A percentile compares a stretch with the other conserved stretches of the same genome.
phyloP scores from a whole-genome alignment of 1,139 yeast species.

The Scheffersomyces segobiensis region DNA sequence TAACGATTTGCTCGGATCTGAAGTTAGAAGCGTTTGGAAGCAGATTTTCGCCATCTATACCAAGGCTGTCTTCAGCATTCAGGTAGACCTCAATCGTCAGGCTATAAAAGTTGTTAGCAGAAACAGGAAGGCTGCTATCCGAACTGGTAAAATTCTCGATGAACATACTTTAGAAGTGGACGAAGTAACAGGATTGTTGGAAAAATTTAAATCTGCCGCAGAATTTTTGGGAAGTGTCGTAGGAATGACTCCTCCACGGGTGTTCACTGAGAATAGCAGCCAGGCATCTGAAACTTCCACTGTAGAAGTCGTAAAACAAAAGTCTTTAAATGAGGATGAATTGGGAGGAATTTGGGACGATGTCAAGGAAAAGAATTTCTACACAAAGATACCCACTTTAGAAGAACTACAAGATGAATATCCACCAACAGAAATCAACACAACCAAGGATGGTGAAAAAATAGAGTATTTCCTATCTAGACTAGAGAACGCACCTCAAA shows the following conservation, averaged over 20 bases:
- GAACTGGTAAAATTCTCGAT: conserved; percentile 65
- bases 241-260: conserved; percentile 28
- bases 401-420: conserved; percentile 31
- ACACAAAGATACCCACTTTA: conserved; percentile 38
- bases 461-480: conserved; percentile 44
- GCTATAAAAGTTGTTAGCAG: conserved; percentile 36
- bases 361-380: conserved; percentile 62
- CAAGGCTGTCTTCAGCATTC: conserved; percentile 39
- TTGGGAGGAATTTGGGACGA: conserved; percentile 62
- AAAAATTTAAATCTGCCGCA: conserved; percentile 46
- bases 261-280: conserved; percentile 19
- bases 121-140: conserved; percentile 57
- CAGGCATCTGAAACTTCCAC: conserved; percentile 12
- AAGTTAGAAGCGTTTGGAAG: conserved; percentile 14
- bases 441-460: conserved; percentile 39
- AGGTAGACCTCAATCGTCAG: conserved; percentile 34
- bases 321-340: conserved; percentile 28
- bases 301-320: conserved; percentile 26
- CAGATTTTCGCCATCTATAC: conserved; percentile 50
- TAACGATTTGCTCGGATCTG: conserved; percentile 11
- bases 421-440: conserved; percentile 8
- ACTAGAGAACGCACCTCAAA: conserved; percentile 47
- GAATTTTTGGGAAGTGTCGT: conserved; percentile 47
- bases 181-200: conserved; percentile 35
- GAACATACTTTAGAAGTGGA: conserved; percentile 49